phyloP scores from a whole-genome alignment of 148 eudicot species.

The Cornus kousa region DNA sequence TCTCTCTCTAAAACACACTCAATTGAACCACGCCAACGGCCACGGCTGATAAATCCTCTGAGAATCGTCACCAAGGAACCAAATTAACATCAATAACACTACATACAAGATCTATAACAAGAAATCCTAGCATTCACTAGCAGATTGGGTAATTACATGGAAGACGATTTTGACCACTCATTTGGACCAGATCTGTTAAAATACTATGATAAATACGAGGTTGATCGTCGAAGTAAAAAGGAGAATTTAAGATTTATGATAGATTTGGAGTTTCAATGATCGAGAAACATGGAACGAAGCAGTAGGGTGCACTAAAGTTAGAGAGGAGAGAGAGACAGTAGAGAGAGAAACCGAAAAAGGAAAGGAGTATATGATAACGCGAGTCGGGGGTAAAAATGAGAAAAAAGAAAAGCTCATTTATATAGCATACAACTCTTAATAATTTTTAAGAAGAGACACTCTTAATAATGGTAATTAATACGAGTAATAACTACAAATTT shows the following conservation, averaged over 20 bases:
- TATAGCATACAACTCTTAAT: too few species aligned
- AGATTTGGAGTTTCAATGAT: neutral
- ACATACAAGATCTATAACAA: neutral
- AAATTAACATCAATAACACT: neutral
- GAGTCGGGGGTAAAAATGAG: neutral
- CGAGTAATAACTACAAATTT: too few species aligned
- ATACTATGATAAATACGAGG: neutral
- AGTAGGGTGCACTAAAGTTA: too few species aligned
- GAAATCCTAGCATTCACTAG: neutral
- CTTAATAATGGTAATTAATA: too few species aligned
- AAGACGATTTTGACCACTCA: neutral
- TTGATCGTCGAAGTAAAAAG: neutral
- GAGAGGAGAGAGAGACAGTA: neutral
- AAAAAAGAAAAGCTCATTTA: too few species aligned
- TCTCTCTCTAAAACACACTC: neutral
- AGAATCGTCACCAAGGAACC: neutral
- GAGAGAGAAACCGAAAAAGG: neutral
- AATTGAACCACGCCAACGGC: neutral
- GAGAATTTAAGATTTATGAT: neutral
- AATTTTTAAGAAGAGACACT: too few species aligned
- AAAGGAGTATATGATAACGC: conserved; percentile 9
- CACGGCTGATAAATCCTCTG: conserved; percentile 2
- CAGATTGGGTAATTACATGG: neutral
- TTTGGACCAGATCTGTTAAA: conserved; percentile 1
- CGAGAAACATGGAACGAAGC: too few species aligned